Evolutionary conservation across 352 stramenopile genomes (phyloP).

Genomic region (Pythium phragmitis): DNA sequence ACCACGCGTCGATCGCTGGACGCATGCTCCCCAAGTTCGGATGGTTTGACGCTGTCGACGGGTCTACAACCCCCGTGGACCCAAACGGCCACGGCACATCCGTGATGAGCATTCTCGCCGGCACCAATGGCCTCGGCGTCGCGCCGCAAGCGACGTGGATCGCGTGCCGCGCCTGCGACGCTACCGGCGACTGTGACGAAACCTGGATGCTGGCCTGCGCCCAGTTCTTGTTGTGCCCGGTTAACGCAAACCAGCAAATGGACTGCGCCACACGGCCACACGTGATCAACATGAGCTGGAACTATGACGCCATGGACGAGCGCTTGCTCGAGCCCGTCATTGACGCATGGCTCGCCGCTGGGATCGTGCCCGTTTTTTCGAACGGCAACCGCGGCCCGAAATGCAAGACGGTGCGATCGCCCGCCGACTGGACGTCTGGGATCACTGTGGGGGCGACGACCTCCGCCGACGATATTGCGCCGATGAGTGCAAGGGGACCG

Average conservation of each 20-base stretch:
- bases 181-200: slow-evolving; percentile 30
- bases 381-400: slow-evolving; percentile 45
- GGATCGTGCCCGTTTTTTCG: slow-evolving; percentile 55
- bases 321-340: slow-evolving; percentile 26
- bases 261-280: slow-evolving; percentile 50
- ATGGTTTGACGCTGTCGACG: slow-evolving; percentile 51
- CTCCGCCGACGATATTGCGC: slow-evolving; percentile 31
- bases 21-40: slow-evolving; percentile 42
- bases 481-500: slow-evolving; percentile 39
- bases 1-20: slow-evolving; percentile 33
- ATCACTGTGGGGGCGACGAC: slow-evolving; percentile 55
- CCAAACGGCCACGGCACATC: slow-evolving; percentile 39
- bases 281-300: slow-evolving; percentile 70
- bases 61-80: slow-evolving; percentile 32
- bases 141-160: slow-evolving; percentile 42
- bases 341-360: slow-evolving; percentile 48
- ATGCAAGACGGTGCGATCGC: slow-evolving; percentile 40
- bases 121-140: slow-evolving; percentile 33
- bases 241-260: slow-evolving; percentile 25
- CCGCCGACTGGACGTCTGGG: slow-evolving; percentile 33
- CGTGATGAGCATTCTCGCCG: slow-evolving; percentile 36
- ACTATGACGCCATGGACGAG: slow-evolving; percentile 38
- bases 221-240: slow-evolving; percentile 48
- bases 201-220: slow-evolving; percentile 39
- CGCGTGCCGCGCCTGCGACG: slow-evolving; percentile 42